A percentile compares a stretch with the other conserved stretches of the same genome.
Conservation (phyloP, 768 basidiomycete genomes). For the Boletus pseudo-olivaceus region DNA sequence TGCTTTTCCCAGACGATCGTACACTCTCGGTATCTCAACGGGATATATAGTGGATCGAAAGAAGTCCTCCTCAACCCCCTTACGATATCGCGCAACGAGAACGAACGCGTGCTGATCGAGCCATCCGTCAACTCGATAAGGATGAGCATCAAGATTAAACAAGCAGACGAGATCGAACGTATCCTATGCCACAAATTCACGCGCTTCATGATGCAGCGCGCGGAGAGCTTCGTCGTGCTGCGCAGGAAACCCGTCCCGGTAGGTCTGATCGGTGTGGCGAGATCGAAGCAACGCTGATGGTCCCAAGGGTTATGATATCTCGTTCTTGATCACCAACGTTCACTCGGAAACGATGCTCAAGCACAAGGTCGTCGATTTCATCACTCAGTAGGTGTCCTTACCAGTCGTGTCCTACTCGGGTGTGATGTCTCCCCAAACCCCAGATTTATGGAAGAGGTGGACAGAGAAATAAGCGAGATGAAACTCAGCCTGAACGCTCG, state of each 20-base stretch:
- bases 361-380: slow-evolving; percentile 99
- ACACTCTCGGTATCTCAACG: slow-evolving; percentile 1
- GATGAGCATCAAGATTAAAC: slow-evolving; percentile 97
- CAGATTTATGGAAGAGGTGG: slow-evolving; percentile 99
- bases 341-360: slow-evolving; percentile 99
- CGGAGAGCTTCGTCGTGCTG: slow-evolving; percentile 95
- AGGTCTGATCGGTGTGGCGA: slow-evolving; percentile 27
- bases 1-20: neutral
- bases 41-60: slow-evolving; percentile 68
- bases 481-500: slow-evolving; percentile 95
- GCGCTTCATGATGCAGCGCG: slow-evolving; percentile 98
- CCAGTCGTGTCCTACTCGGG: neutral
- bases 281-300: slow-evolving; percentile 11
- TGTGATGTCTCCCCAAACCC: neutral
- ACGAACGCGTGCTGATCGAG: slow-evolving; percentile 95
- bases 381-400: slow-evolving; percentile 76
- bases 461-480: slow-evolving; percentile 99
- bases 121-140: slow-evolving; percentile 97
- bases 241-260: slow-evolving; percentile 91
- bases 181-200: slow-evolving; percentile 98
- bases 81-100: slow-evolving; percentile 94
- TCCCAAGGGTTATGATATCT: slow-evolving; percentile 92
- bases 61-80: slow-evolving; percentile 94
- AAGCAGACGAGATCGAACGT: slow-evolving; percentile 97
- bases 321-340: slow-evolving; percentile 95